Evolutionary conservation across 352 stramenopile genomes (phyloP).

Genomic region (Pythium aristosporum): DNA sequence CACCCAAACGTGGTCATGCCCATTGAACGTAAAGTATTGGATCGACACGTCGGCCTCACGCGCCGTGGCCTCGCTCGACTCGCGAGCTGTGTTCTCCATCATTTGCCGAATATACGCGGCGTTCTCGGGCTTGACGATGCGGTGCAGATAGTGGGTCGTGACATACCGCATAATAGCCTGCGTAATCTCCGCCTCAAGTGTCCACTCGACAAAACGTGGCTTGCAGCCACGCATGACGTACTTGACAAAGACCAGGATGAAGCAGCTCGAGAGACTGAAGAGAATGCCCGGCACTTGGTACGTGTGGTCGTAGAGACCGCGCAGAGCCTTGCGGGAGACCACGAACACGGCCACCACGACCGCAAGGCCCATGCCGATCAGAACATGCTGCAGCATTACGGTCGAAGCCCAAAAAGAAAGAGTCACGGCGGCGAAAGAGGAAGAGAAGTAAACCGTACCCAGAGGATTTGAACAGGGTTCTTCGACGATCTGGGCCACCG

Average conservation of each 20-base stretch:
- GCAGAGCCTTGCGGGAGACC: background rate
- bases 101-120: conserved; percentile 8
- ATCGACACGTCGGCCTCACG: background rate
- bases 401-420: too few species aligned
- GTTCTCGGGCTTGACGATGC: background rate
- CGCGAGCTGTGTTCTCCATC: background rate
- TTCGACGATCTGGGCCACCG: too few species aligned
- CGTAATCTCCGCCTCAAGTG: conserved; percentile 22
- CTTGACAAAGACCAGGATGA: conserved; percentile 9
- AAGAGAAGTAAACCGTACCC: too few species aligned
- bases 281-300: conserved; percentile 19
- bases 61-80: background rate
- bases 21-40: conserved; percentile 13
- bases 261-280: conserved; percentile 13
- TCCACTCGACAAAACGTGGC: conserved; percentile 22
- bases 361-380: too few species aligned
- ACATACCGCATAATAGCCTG: conserved; percentile 2
- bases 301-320: conserved; percentile 18
- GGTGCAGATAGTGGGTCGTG: conserved; percentile 2
- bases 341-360: background rate
- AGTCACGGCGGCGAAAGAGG: too few species aligned
- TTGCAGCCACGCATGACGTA: conserved; percentile 22
- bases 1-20: conserved; percentile 26
- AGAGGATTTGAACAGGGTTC: too few species aligned
- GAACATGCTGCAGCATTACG: too few species aligned